Percentiles rank a stretch among this genome's conserved stretches.
These are phyloP conservation scores for Skeletonema grethae DNA, from an alignment of 108 stramenopile genomes.

Conservation along the genomic window DNA sequence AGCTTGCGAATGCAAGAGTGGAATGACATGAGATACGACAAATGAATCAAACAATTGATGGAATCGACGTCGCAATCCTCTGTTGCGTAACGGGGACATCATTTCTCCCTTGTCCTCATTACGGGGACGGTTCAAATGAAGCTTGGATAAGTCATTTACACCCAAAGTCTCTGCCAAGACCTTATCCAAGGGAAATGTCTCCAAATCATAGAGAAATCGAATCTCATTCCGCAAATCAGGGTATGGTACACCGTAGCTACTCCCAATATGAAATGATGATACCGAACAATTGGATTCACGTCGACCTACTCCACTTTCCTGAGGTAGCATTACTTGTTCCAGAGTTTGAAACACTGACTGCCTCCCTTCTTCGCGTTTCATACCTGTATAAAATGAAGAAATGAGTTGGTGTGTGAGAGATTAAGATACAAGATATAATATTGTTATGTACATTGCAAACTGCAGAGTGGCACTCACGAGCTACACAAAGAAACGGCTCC, in stretches of 20 bases:
- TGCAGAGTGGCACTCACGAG: slow-evolving; percentile 26
- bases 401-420: neutral
- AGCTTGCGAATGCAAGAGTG: slow-evolving; percentile 69
- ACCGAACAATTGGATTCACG: neutral
- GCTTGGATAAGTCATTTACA: slow-evolving; percentile 55
- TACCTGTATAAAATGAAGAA: slow-evolving; percentile 19
- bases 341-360: slow-evolving; percentile 32
- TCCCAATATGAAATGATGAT: slow-evolving; percentile 50
- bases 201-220: slow-evolving; percentile 68
- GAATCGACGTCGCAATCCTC: slow-evolving; percentile 48
- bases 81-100: slow-evolving; percentile 48
- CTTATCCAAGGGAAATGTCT: slow-evolving; percentile 64
- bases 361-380: slow-evolving; percentile 42
- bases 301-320: slow-evolving; percentile 9
- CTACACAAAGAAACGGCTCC: slow-evolving; percentile 46
- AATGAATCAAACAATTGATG: slow-evolving; percentile 72
- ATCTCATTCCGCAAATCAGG: slow-evolving; percentile 57
- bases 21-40: slow-evolving; percentile 74
- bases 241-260: slow-evolving; percentile 70
- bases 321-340: slow-evolving; percentile 20
- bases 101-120: slow-evolving; percentile 43
- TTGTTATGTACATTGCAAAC: neutral
- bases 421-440: neutral
- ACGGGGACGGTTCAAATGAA: slow-evolving; percentile 52
- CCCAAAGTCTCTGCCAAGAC: slow-evolving; percentile 62